phyloP scores from a whole-genome alignment of 352 stramenopile genomes.

The Elongisporangium anandrum region DNA sequence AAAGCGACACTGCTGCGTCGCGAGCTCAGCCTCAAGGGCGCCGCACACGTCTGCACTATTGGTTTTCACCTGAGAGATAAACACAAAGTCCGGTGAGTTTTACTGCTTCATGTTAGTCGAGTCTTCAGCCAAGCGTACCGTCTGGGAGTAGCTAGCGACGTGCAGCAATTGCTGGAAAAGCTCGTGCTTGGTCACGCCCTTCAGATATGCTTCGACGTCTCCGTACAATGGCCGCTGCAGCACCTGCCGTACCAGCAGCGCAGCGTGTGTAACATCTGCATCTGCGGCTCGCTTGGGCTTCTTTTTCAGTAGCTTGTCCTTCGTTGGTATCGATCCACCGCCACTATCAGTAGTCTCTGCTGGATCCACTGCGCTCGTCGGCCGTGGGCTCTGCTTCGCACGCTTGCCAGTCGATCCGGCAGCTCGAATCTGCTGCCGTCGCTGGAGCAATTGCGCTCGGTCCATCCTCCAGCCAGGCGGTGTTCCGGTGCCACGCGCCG shows the following conservation, averaged over 20 bases:
- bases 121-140: slow-evolving; percentile 14
- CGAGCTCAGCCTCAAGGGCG: slow-evolving; percentile 12
- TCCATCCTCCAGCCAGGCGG: slow-evolving; percentile 14
- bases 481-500: neutral
- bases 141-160: slow-evolving; percentile 35
- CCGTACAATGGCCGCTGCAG: slow-evolving; percentile 39
- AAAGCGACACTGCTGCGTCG: slow-evolving; percentile 22
- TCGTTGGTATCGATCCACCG: slow-evolving; percentile 6
- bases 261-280: slow-evolving; percentile 15
- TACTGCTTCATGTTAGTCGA: neutral
- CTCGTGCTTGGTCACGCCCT: slow-evolving; percentile 30
- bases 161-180: slow-evolving; percentile 43
- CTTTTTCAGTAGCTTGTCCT: slow-evolving; percentile 4
- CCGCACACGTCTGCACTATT: slow-evolving; percentile 14
- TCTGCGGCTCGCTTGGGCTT: slow-evolving; percentile 5
- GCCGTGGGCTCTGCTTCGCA: slow-evolving; percentile 12
- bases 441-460: slow-evolving; percentile 24
- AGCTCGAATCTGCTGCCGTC: slow-evolving; percentile 29
- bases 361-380: slow-evolving; percentile 4
- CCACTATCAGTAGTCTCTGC: neutral
- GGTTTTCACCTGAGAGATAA: slow-evolving; percentile 17
- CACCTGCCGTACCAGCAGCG: slow-evolving; percentile 45
- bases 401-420: neutral
- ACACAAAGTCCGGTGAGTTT: too few species aligned
- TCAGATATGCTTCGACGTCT: slow-evolving; percentile 30